phyloP scores from a whole-genome alignment of 176 grass and related monocot genomes.

The Carex parvula region DNA sequence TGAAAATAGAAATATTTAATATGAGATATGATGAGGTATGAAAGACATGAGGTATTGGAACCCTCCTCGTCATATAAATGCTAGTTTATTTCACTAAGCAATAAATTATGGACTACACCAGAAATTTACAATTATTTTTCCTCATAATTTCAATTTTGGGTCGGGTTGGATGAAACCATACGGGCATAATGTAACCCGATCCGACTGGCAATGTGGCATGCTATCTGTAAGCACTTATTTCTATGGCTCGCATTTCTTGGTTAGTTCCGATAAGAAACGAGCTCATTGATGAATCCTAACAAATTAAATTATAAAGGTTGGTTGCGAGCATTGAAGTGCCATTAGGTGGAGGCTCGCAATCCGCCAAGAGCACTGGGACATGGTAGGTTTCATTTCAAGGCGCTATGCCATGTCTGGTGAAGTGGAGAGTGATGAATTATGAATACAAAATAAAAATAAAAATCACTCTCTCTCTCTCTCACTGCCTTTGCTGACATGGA shows the following conservation, averaged over 20 bases:
- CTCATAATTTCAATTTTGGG: not conserved
- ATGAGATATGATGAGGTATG: no score
- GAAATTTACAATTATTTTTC: not conserved
- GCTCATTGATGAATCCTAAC: conserved; percentile 10
- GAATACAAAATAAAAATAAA: no score
- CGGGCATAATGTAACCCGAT: not conserved
- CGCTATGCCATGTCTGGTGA: not conserved
- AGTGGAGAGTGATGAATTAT: conserved; percentile 1
- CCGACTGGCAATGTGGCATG: not conserved
- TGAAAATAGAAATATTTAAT: no score
- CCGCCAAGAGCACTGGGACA: conserved; percentile 23
- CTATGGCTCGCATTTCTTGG: not conserved
- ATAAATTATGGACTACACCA: no score
- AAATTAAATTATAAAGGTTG: conserved; percentile 12
- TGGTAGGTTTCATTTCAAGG: conserved; percentile 24
- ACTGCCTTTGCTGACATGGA: conserved; percentile 16
- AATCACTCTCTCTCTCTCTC: not conserved
- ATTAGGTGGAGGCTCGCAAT: conserved; percentile 26
- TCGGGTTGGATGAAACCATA: not conserved
- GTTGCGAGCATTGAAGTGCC: conserved; percentile 22
- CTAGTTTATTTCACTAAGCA: no score
- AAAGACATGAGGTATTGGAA: no score
- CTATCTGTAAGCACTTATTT: not conserved
- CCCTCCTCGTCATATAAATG: no score
- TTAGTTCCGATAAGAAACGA: conserved; percentile 7